Evolutionary conservation across 1,284 basidiomycete genomes (phyloP).

Genomic region (Sporisorium scitamineum): DNA sequence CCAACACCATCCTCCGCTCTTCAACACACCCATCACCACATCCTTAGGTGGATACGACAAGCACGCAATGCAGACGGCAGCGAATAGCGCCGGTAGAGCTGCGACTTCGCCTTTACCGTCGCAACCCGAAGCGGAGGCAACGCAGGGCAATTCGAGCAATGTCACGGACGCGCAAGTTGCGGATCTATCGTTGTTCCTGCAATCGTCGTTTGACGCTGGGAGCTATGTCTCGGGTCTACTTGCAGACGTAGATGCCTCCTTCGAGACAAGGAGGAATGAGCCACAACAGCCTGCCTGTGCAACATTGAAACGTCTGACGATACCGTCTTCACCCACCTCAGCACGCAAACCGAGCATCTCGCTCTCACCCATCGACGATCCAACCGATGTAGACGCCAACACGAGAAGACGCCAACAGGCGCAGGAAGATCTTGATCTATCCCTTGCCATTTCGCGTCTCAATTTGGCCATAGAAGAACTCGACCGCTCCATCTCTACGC

Average conservation of each 20-base stretch:
- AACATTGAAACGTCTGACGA: not conserved
- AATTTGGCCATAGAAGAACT: slow-evolving; percentile 54
- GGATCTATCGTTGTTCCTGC: slow-evolving; percentile 35
- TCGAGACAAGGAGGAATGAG: not conserved
- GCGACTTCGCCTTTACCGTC: not conserved
- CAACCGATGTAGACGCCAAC: not conserved
- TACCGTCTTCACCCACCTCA: not conserved
- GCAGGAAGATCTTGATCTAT: slow-evolving; percentile 45
- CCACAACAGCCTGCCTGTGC: not conserved
- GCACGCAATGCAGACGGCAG: not conserved
- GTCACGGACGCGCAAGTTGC: not conserved
- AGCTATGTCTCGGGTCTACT: slow-evolving; percentile 24
- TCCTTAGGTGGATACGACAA: not conserved
- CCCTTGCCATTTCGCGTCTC: slow-evolving; percentile 48
- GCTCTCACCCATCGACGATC: slow-evolving; percentile 1
- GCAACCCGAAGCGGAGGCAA: not conserved
- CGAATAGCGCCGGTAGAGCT: not conserved
- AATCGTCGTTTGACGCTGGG: slow-evolving; percentile 36
- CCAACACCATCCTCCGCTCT: slow-evolving; percentile 3
- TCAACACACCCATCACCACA: not conserved
- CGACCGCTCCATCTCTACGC: slow-evolving; percentile 27
- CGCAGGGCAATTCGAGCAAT: not conserved
- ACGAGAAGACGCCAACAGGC: slow-evolving; percentile 21
- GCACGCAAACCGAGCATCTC: slow-evolving; percentile 14
- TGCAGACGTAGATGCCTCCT: slow-evolving; percentile 3